Percentiles rank a stretch among this genome's conserved stretches.
Evolutionary conservation across 1,139 yeast genomes (phyloP).

Genomic region (Magnusiomyces ingens): DNA sequence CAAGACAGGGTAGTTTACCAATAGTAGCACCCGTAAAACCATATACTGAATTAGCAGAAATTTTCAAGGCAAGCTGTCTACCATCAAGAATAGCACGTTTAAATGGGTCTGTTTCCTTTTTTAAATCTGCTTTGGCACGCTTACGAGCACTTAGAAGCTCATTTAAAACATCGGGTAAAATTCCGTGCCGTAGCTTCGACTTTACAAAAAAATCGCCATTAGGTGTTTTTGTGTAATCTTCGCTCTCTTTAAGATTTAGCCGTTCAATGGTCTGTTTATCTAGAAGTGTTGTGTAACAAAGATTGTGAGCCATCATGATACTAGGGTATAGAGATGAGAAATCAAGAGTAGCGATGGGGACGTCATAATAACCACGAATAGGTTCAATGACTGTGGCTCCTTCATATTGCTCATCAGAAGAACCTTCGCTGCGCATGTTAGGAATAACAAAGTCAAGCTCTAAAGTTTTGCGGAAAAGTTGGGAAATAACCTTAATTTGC

Average conservation of each 20-base stretch:
- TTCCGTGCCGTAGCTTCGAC: conserved; percentile 62
- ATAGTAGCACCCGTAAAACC: conserved; percentile 99
- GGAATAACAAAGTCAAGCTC: conserved; percentile 85
- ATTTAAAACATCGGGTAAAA: conserved; percentile 83
- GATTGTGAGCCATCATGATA: conserved; percentile 98
- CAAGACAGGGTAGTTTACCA: conserved; percentile 93
- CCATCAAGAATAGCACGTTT: conserved; percentile 91
- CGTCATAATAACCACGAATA: conserved; percentile 87
- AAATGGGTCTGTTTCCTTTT: conserved; percentile 91
- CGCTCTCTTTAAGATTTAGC: conserved; percentile 54
- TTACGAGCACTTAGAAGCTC: conserved; percentile 90
- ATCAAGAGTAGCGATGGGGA: conserved; percentile 96
- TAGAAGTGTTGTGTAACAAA: conserved; percentile 87
- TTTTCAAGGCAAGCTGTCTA: conserved; percentile 91
- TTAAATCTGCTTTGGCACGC: conserved; percentile 82
- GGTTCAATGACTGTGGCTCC: conserved; percentile 99
- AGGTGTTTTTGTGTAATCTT: conserved; percentile 83
- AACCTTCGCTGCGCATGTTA: conserved; percentile 77
- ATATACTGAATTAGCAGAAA: conserved; percentile 96
- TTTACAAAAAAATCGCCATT: conserved; percentile 75
- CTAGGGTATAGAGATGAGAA: conserved; percentile 97
- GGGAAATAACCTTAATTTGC: conserved; percentile 95
- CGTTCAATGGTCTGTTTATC: conserved; percentile 63
- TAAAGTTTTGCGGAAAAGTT: conserved; percentile 84
- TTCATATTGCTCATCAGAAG: conserved; percentile 82